These are phyloP conservation scores for Apophysomyces elegans DNA, from an alignment of 371 early-diverging fungal species.

Conservation along the genomic window DNA sequence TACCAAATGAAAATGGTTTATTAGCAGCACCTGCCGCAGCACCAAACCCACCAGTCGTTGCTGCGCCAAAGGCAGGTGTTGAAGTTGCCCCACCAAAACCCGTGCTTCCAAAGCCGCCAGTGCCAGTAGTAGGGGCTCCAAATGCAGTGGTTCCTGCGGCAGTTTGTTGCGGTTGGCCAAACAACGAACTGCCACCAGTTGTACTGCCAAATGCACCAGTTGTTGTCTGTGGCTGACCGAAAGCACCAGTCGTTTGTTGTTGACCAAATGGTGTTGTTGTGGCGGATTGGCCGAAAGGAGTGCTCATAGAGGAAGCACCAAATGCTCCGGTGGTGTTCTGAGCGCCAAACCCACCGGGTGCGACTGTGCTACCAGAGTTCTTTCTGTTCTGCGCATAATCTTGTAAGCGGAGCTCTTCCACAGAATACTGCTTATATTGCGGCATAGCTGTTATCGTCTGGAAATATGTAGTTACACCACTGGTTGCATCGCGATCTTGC, in stretches of 20 bases:
- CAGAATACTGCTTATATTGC: slow-evolving; percentile 81
- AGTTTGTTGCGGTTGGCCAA: slow-evolving; percentile 21
- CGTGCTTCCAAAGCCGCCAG: slow-evolving; percentile 29
- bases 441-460: slow-evolving; percentile 91
- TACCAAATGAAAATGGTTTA: slow-evolving; percentile 3
- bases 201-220: slow-evolving; percentile 32
- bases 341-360: slow-evolving; percentile 44
- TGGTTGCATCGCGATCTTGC: slow-evolving; percentile 67
- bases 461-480: slow-evolving; percentile 65
- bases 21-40: background rate
- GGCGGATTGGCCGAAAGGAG: slow-evolving; percentile 38
- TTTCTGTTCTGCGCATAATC: slow-evolving; percentile 90
- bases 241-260: slow-evolving; percentile 30
- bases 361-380: slow-evolving; percentile 38
- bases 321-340: slow-evolving; percentile 36
- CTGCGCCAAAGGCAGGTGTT: slow-evolving; percentile 40
- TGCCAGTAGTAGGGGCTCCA: slow-evolving; percentile 27
- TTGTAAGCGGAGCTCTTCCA: slow-evolving; percentile 91
- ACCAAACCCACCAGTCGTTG: slow-evolving; percentile 21
- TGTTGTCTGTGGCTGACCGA: slow-evolving; percentile 40
- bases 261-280: slow-evolving; percentile 55
- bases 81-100: slow-evolving; percentile 19
- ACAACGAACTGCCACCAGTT: slow-evolving; percentile 18
- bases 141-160: slow-evolving; percentile 26
- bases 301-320: slow-evolving; percentile 42